Evolutionary conservation across 164 flowering plant species (phyloP), one percentile per base, ranked within the genome.

Genomic region (Tetracentron sinense): DNA sequence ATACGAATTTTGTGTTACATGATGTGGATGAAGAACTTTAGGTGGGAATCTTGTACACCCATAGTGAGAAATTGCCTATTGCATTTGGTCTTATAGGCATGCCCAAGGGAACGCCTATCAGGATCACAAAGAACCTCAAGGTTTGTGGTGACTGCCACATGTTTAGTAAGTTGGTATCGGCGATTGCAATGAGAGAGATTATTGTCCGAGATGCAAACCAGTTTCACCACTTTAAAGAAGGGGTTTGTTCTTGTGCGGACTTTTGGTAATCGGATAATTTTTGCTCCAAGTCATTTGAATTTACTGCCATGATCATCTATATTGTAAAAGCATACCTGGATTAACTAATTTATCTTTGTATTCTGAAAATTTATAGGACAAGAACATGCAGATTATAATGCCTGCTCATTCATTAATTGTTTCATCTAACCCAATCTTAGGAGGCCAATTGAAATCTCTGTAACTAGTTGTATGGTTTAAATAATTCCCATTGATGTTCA

Each of bases 1-100:
- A 83, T 70, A 79, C 82, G 44, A 68, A 76, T 58, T 81, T 73
- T 60, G 84, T 78, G 22, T 58, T 81, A 33, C 84, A 83, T 65
- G 90, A 83, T 72, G 85, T 81, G 33, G 83, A 81, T 42, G 87
- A 85, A 66, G 90, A 85, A 54, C 77, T 68, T 19, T 78, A 85
- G 73, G 63, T 64, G 4, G 80, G 69, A 35, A 65, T 72, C 59
- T 51, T 85, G 54, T 76, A 66, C 44, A 54, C 68, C 1, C 85
- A 85, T 35, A 79, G 85, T 64, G 85, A 82, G 74, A 84, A 82
- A 62, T 61, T 84, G 66, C 85, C 84, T 14, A 76, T 83, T 67
- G 78, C 80, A 42, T 83, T 79, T 58, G 84, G 85, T 38, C 78
- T 83, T 28, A 56, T 82, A 6, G 71, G 68, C 52, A 77, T 75